Base-by-base conservation (phyloP, 1,284 basidiomycete species). In the Chalciporus piperatoides region DNA sequence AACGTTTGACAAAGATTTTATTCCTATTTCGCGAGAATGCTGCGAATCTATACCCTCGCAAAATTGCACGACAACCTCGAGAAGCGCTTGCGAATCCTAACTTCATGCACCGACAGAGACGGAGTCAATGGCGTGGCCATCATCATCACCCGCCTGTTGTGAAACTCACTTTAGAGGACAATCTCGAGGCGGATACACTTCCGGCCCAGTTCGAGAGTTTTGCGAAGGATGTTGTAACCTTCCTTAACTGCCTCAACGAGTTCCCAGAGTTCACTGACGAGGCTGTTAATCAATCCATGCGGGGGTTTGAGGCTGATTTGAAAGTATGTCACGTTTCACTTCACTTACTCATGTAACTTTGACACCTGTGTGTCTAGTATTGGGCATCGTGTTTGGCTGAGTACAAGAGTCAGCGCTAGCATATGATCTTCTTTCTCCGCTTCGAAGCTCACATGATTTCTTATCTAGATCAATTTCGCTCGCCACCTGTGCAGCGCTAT, bases 251-350 rank as follows among this genome's bases (percentile, higher is more conserved):
- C 49, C 62, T 80, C 42, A 80, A 79, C 48, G 78, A 80, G 49
- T 80, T 81, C 35, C 78, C 78, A 1, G 79, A 78, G 60, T 80
- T 80, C 44, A 77, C 74, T 23, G 77, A 81, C 32, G 78, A 81
- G 48, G 74, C 71, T 1, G 72, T 81, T 24, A 79, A 80, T 54
- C 67, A 73, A 15, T 78, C 78, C 15, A 77, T 80, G 56, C 56
- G 70, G 23, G 67, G 72, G 1, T 73, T 81, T 12, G 75, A 79
- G 52, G 76, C 70, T 2, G 79, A 80, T 54, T 57, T 81, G 46
- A 79, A 73, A 68, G 78, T 76, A 54, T 17, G 55, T 56, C 25
- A 8, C 6, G 5, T 54, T 46, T 41, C 27, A 5, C 37, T 2
- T 23, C 17, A 32, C 32, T 45, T 24, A 41, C 39, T 48, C 48